Percentiles rank a stretch among this genome's conserved stretches.
These are phyloP conservation scores for Phymatotrichopsis omnivora DNA, from an alignment of 2,329 filamentous ascomycete genomes.

Conservation along the genomic window DNA sequence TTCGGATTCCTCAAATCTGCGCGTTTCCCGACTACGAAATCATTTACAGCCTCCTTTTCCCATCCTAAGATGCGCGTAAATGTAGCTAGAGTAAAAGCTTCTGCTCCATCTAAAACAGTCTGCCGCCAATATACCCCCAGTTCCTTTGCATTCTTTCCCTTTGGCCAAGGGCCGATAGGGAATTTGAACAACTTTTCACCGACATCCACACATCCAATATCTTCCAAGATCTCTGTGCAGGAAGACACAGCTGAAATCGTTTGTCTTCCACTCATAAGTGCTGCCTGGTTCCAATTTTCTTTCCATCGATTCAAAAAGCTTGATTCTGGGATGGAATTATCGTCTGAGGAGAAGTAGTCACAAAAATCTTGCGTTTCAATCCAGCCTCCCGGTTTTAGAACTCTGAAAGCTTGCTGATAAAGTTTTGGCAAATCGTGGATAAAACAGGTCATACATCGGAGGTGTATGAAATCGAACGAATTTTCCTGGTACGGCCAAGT, in stretches of 20 bases:
- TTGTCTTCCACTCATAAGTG: constrained; percentile 29
- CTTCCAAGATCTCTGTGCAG: constrained; percentile 25
- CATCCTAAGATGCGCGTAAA: constrained; percentile 13
- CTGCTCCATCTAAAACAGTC: constrained; percentile 8
- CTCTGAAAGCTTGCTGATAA: constrained; percentile 25
- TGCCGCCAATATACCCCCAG: constrained; percentile 11
- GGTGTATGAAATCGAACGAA: constrained; percentile 28
- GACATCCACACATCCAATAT: constrained; percentile 40
- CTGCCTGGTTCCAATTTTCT: constrained; percentile 32
- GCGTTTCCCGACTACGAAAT: not conserved
- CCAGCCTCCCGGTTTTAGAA: constrained; percentile 38
- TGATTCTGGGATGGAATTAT: constrained; percentile 27
- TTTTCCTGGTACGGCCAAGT: constrained; percentile 25
- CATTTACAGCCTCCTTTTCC: constrained; percentile 13
- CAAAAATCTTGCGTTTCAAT: constrained; percentile 29
- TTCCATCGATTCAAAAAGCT: constrained; percentile 29
- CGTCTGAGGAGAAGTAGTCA: constrained; percentile 30
- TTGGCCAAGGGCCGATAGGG: constrained; percentile 43
- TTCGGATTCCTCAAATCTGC: constrained; percentile 10
- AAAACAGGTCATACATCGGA: constrained; percentile 25
- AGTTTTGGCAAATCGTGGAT: constrained; percentile 25
- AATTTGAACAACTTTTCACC: constrained; percentile 35
- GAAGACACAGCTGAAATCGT: constrained; percentile 22
- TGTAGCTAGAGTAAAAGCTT: constrained; percentile 13
- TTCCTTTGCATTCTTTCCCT: constrained; percentile 32